These are phyloP conservation scores for Sporothrix variecibatus DNA, from an alignment of 2,329 filamentous ascomycete species.

Conservation along the genomic window DNA sequence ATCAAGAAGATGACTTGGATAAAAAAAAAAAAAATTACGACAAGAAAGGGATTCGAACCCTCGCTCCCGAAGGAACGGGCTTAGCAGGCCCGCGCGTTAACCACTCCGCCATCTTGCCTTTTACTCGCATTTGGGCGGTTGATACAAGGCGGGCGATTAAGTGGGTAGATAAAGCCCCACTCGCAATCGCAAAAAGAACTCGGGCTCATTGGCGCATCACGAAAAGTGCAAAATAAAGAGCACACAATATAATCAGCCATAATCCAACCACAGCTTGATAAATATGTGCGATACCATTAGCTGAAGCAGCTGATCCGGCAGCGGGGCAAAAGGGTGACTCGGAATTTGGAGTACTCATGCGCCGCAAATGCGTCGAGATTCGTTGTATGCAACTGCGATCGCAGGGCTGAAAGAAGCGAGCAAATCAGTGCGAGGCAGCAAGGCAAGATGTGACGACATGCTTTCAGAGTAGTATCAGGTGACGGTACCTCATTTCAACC, in stretches of 20 bases:
- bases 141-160: neutral
- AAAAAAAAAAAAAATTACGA: conserved; percentile 18
- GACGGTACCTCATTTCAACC: neutral
- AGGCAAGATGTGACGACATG: neutral
- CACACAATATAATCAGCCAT: neutral
- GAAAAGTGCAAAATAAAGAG: neutral
- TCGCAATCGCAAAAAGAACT: neutral
- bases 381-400: conserved; percentile 5
- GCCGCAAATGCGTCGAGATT: neutral
- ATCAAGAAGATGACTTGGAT: neutral
- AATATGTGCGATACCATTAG: neutral
- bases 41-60: conserved; percentile 27
- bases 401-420: conserved; percentile 11
- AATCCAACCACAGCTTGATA: neutral
- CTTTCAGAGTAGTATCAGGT: neutral
- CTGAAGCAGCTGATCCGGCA: neutral
- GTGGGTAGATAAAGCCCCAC: conserved; percentile 6
- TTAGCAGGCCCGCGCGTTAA: conserved; percentile 29
- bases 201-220: too few relatives aligned
- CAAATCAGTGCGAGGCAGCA: neutral
- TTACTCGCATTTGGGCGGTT: neutral
- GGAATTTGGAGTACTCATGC: neutral
- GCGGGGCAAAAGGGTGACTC: neutral
- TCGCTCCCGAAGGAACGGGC: conserved; percentile 28
- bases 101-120: conserved; percentile 28